Base-by-base conservation (phyloP, 805 yeast species). In the Naumovozyma dairenensis region DNA sequence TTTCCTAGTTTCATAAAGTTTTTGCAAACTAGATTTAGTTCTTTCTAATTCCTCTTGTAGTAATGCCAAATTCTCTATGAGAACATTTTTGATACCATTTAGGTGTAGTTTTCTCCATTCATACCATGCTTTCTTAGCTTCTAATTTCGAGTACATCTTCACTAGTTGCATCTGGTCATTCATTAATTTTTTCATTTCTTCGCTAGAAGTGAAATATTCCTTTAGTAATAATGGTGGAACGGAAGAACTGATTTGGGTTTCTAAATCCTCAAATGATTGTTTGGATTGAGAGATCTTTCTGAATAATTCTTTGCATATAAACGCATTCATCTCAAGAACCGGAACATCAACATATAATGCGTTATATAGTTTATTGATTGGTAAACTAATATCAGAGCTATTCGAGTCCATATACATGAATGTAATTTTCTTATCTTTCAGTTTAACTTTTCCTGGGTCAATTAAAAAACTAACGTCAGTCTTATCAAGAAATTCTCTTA, bases 41-140 rank as follows among this genome's bases (percentile, higher is more conserved):
- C 41, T 48, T 8, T 40, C 36, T n/a, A 42, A 34, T 29, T 52
- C 59, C 25, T 47, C 55, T 17, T 45, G 40, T 19, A 57, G 25
- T 6, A 46, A 19, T 2, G 37, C 24, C 2, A 52, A 24, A 32
- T 57, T 55, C 27, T 55, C 63, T 12, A 37, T 26, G 15, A 58
- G 30, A 6, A 53, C 59, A 16, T 31, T 51, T 21, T 66, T 46
- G 12, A 76, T 57, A 26, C 72, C 74, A 16, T 60, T 57, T 5
- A 70, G 47, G 30, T 75, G 63, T 39, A 72, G 71, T 9, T 60
- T 49, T 39, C 82, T 57, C 85, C 84, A 77, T 32, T 66, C 69
- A 43, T 71, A 72, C 82, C 83, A 77, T 0, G 69, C 68, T 25
- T 64, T 66, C 37, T 61, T 64, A 0, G 82, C 72, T 45, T 71